phyloP scores from a whole-genome alignment of 305 asterid genomes.

The Solanum hybrid region DNA sequence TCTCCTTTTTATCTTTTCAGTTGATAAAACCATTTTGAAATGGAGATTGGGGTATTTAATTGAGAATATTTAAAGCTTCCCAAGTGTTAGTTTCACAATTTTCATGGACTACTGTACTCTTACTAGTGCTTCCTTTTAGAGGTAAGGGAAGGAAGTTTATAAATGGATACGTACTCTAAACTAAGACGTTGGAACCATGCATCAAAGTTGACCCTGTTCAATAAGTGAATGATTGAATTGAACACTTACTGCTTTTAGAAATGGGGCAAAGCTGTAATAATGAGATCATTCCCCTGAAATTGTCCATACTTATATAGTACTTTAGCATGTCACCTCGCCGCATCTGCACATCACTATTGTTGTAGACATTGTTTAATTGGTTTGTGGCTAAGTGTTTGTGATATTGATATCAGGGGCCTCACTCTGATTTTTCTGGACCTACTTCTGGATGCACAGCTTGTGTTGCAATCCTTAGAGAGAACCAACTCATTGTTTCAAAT shows the following conservation, averaged over 20 bases:
- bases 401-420: slow-evolving; percentile 60
- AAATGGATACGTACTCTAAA: not conserved
- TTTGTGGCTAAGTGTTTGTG: not conserved
- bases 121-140: not conserved
- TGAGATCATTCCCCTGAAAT: not conserved
- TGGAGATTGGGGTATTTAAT: not conserved
- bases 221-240: not conserved
- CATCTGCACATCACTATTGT: not conserved
- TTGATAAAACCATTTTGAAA: not conserved
- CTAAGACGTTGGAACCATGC: not conserved
- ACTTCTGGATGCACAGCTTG: slow-evolving; percentile 94
- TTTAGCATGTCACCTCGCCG: not conserved
- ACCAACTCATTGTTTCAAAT: slow-evolving; percentile 84
- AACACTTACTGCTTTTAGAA: not conserved
- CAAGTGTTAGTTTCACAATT: not conserved
- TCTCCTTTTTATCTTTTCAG: not conserved
- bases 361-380: slow-evolving; percentile 8
- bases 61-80: not conserved
- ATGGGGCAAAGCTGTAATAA: not conserved
- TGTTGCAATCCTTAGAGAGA: slow-evolving; percentile 71
- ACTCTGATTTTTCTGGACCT: slow-evolving; percentile 89
- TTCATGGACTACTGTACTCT: not conserved
- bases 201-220: not conserved
- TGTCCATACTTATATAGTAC: not conserved
- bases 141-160: not conserved